These are phyloP conservation scores for Pichia sp. DNA, from an alignment of 1,139 yeast species.

Conservation along the genomic window DNA sequence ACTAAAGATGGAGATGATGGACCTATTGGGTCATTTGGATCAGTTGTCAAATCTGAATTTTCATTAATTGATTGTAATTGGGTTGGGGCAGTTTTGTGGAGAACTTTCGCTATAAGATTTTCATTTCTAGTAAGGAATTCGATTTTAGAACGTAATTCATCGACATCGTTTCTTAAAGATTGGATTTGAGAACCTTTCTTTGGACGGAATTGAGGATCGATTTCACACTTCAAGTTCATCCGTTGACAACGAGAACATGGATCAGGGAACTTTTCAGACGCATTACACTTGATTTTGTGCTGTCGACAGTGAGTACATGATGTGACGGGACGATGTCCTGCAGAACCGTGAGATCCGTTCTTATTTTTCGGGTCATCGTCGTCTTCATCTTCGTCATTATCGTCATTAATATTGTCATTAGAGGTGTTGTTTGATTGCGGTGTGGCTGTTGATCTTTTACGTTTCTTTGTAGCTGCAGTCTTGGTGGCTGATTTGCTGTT, in stretches of 20 bases:
- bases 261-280: constrained; percentile 76
- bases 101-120: constrained; percentile 61
- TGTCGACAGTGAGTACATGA: constrained; percentile 95
- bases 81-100: constrained; percentile 33
- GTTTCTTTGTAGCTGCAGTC: constrained; percentile 3
- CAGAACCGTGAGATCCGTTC: constrained; percentile 24
- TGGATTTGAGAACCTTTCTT: constrained; percentile 91
- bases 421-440: not conserved
- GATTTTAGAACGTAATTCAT: constrained; percentile 73
- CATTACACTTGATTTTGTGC: constrained; percentile 92
- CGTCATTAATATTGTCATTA: no score
- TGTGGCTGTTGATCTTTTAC: constrained; percentile 5
- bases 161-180: constrained; percentile 78
- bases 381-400: constrained; percentile 1
- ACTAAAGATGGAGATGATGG: constrained; percentile 18
- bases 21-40: not conserved
- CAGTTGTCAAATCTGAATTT: not conserved
- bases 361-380: constrained; percentile 2
- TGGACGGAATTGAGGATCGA: constrained; percentile 90
- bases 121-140: constrained; percentile 74
- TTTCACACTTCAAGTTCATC: constrained; percentile 79
- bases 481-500: no score
- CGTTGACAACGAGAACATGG: constrained; percentile 83
- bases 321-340: constrained; percentile 80
- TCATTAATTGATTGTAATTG: constrained; percentile 2